phyloP scores from a whole-genome alignment of 257 asterid genomes.

The Osmanthus fragrans region DNA sequence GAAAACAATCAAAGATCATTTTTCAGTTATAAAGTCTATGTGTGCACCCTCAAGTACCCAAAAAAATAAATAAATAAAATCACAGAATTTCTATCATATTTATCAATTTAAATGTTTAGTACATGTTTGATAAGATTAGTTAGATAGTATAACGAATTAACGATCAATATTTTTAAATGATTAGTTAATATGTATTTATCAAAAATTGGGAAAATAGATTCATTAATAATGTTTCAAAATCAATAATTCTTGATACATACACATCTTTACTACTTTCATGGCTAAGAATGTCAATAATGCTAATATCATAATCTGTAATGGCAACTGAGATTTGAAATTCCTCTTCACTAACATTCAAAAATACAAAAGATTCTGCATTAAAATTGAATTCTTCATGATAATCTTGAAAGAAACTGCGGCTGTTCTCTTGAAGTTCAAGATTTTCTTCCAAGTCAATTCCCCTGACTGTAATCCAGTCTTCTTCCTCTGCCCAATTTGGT shows the following conservation, averaged over 20 bases:
- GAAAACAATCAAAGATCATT: too few relatives aligned
- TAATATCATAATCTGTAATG: slow-evolving; percentile 37
- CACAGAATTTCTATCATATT: too few relatives aligned
- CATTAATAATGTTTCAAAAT: slow-evolving; percentile 25
- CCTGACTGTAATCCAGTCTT: slow-evolving; percentile 71
- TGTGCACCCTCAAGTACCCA: too few relatives aligned
- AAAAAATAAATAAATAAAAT: too few relatives aligned
- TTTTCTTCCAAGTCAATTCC: slow-evolving; percentile 36
- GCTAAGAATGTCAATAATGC: slow-evolving; percentile 3
- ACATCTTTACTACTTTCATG: slow-evolving; percentile 14
- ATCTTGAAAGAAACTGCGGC: slow-evolving; percentile 9
- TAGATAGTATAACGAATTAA: too few relatives aligned
- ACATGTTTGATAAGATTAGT: neutral
- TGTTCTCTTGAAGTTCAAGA: neutral
- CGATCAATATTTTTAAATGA: neutral
- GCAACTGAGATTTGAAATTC: slow-evolving; percentile 23
- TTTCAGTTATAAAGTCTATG: too few relatives aligned
- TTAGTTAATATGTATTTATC: too few relatives aligned
- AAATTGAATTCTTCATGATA: slow-evolving; percentile 12
- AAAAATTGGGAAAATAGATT: slow-evolving; percentile 17
- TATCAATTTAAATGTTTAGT: too few relatives aligned
- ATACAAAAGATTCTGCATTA: slow-evolving; percentile 2
- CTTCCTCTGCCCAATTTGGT: slow-evolving; percentile 52
- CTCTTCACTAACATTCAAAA: slow-evolving; percentile 22
- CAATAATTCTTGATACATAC: slow-evolving; percentile 22